These are phyloP conservation scores for Scedosporium apiospermum DNA, from an alignment of 2,329 filamentous ascomycete genomes.

Conservation along the genomic window DNA sequence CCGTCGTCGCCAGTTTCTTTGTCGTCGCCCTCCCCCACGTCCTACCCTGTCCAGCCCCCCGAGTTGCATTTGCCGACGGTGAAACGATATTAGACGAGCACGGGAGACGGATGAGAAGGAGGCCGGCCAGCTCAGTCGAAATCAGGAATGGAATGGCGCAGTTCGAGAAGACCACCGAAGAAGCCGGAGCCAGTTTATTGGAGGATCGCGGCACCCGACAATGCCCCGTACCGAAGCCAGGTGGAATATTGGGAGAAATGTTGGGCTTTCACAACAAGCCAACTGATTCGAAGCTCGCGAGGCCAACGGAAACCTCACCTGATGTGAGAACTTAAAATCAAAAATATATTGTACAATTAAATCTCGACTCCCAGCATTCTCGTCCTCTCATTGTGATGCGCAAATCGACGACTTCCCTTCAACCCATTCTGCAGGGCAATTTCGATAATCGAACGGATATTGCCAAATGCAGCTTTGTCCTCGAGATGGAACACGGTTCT, in stretches of 20 bases:
- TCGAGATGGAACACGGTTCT: too few relatives aligned
- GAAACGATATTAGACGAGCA: conserved; percentile 36
- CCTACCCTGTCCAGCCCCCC: conserved; percentile 80
- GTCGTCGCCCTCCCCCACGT: conserved; percentile 87
- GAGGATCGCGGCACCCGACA: conserved; percentile 39
- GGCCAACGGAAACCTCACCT: not conserved
- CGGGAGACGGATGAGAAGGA: conserved; percentile 34
- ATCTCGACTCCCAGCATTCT: not conserved
- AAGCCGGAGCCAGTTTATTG: not conserved
- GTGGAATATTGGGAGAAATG: conserved; percentile 65
- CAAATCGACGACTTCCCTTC: too few relatives aligned
- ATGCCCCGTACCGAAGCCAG: conserved; percentile 88
- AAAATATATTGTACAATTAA: conserved; percentile 1
- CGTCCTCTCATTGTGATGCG: not conserved
- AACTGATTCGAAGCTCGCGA: not conserved
- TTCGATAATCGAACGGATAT: too few relatives aligned
- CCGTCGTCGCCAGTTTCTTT: conserved; percentile 78
- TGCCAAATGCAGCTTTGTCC: too few relatives aligned
- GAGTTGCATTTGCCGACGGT: conserved; percentile 65
- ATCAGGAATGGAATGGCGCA: conserved; percentile 38
- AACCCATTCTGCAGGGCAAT: too few relatives aligned
- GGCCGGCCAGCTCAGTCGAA: conserved; percentile 26
- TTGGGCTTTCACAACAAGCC: conserved; percentile 52
- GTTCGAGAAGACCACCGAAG: conserved; percentile 27
- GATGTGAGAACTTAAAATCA: conserved; percentile 1